Base-by-base conservation (phyloP, 345 rosid genomes). In the Populus pruinosa region DNA sequence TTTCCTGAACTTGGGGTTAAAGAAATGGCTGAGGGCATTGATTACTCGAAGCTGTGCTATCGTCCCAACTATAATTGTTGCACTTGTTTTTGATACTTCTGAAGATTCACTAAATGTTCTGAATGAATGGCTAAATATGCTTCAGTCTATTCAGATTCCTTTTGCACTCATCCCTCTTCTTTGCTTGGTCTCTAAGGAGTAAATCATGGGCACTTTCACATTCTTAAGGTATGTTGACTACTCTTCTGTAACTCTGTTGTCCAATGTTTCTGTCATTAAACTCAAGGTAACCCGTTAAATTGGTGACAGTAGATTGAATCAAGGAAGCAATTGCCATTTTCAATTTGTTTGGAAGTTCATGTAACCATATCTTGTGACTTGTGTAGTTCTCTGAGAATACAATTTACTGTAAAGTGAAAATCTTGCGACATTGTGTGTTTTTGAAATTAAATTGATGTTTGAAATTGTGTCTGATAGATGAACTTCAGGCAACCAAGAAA, bases 81-180 rank as follows among this genome's bases (percentile, higher is more conserved):
- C 98, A 47, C 85, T 93, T 67, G 80, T 81, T 70, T 93, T 92
- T 65, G 95, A 93, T 81, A 84, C 86, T 8, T 87, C 87, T 20
- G 97, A 90, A 38, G 89, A 87, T 61, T 81, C 88, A 2, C 82
- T 92, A 20, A 97, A 93, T 80, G 84, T 85, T 18, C 83, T 92
- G 33, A 93, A 93, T 44, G 97, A 92, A 72, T 90, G 98, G 98
- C 88, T 93, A 67, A 93, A 93, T 33, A 93, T 93, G 70, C 93
- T 93, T 25, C 95, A 89, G 74, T 89, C 94, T 6, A 70, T 93
- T 81, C 93, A 92, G 86, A 93, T 92, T 56, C 98, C 97, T 7
- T 94, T 93, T 49, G 97, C 97, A 5, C 89, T 93, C 62, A 88
- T 94, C 50, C 97, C 95, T 6, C 92, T 94, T 68, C 86, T 94